Base-by-base conservation (phyloP, 805 yeast species). In the Candida ovalis region DNA sequence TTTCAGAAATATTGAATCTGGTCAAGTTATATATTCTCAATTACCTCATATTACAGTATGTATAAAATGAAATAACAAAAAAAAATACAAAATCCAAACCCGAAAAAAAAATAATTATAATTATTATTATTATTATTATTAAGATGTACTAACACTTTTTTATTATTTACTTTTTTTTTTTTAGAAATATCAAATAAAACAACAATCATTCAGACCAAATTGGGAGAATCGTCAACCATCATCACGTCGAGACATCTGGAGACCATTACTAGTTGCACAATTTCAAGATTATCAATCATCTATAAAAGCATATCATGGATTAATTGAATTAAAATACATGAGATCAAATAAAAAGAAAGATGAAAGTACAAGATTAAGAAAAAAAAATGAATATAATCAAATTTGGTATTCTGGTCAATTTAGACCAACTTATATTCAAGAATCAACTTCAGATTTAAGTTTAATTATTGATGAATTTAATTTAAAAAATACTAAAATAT, bases 11-110 rank as follows among this genome's bases (percentile, higher is more conserved):
- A 68, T 88, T 43, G 94, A 88, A 69, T 76, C 86, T 37, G 97
- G 97, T 4, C 97, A 91, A 72, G 95, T 90, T 18, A 68, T 88
- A 10, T 91, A 89, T 66, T 83, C 96, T 5, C 97, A 91, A 68
- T 78, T 86, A 12, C 94, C 96, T 36, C 75, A 73, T 50, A 74
- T 83, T 70, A 46, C 77, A 52, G 69, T 65, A 39, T 22, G 21
- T 25, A 30, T 30, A n/a, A n/a, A n/a, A n/a, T n/a, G n/a, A n/a
- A n/a, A n/a, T n/a, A n/a, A n/a, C n/a, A n/a, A n/a, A n/a, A n/a
- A n/a, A n/a, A n/a, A n/a, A n/a, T n/a, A n/a, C n/a, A n/a, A n/a
- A n/a, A n/a, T n/a, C n/a, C n/a, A n/a, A n/a, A n/a, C n/a, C n/a
- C n/a, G n/a, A n/a, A n/a, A n/a, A n/a, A n/a, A n/a, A 12, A 8